Base-by-base conservation (phyloP, 306 rosid species). In the Corylus americana region DNA sequence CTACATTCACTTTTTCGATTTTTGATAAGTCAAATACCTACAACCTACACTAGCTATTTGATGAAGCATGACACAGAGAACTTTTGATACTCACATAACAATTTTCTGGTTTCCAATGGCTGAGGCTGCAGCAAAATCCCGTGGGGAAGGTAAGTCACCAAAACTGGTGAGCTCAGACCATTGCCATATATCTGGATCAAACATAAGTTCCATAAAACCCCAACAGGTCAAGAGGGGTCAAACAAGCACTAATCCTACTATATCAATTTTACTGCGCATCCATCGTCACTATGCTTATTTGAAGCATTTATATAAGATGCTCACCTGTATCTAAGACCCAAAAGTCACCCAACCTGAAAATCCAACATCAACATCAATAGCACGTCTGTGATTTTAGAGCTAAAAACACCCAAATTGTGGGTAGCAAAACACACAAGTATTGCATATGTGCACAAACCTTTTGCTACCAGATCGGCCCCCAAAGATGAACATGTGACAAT, bases 271-370 rank as follows among this genome's bases (percentile, higher is more conserved):
- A 57, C 9, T 42, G n/a, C 53, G 69, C 48, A 48, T 51, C 57
- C 62, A 20, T 73, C 44, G 61, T 61, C 57, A 35, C 49, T 64
- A 1, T 55, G 69, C 74, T 53, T 18, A 45, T 61, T 74, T 51
- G 13, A 81, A 78, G 68, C 47, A 75, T 5, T 2, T 8, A 71
- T 42, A 63, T 17, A 74, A 75, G 45, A 59, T 64, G 25, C 64
- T 80, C 88, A 95, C 98, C 98, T 10, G 98, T 95, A 85, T 95
- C 98, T 77, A 95, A 79, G 85, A 95, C 98, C 98, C 98, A 95
- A 84, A 95, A 92, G 90, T 95, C 98, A 72, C 98, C 98, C 85
- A 91, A 86, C 95, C 98, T 92, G 89, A 78, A 79, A 66, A 76
- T 78, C 74, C 77, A 94, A 72, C 39, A 53, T 54, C 22, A 11